A percentile compares a stretch with the other conserved stretches of the same genome.
Evolutionary conservation across 1,284 basidiomycete species (phyloP).

Genomic region (Afroboletus lepidellus): DNA sequence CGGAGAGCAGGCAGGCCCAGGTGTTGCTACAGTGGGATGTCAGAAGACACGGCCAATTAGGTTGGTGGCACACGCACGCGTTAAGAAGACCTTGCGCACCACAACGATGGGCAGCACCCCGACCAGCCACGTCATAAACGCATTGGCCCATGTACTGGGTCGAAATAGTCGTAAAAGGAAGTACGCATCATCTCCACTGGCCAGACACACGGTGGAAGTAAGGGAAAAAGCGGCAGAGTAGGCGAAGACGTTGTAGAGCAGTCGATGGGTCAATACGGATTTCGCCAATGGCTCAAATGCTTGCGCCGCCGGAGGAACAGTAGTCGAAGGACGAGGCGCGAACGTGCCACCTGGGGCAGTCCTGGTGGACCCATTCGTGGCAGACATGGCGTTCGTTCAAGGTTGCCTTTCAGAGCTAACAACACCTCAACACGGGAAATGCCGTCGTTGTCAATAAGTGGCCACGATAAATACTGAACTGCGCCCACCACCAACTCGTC

Average conservation of each 20-base stretch:
- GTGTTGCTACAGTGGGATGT: slow-evolving; percentile 38
- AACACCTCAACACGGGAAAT: background rate
- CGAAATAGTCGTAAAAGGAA: slow-evolving; percentile 24
- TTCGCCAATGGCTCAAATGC: slow-evolving; percentile 62
- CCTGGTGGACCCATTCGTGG: slow-evolving; percentile 4
- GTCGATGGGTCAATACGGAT: slow-evolving; percentile 53
- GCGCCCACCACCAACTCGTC: too few species aligned
- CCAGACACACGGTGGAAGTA: slow-evolving; percentile 38
- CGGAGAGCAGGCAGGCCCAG: slow-evolving; percentile 51
- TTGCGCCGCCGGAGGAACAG: slow-evolving; percentile 48
- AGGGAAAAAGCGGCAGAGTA: slow-evolving; percentile 50
- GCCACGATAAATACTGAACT: too few species aligned
- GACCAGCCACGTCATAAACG: slow-evolving; percentile 36
- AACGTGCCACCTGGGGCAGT: slow-evolving; percentile 32
- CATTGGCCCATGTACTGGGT: slow-evolving; percentile 30
- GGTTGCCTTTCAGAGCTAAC: background rate
- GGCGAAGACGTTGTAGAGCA: slow-evolving; percentile 50
- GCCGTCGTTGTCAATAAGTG: background rate
- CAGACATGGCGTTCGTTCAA: slow-evolving; percentile 8
- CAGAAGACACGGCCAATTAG: background rate
- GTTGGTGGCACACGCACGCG: slow-evolving; percentile 40
- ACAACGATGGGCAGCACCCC: slow-evolving; percentile 52
- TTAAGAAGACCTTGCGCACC: slow-evolving; percentile 52
- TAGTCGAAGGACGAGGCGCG: slow-evolving; percentile 43
- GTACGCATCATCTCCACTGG: slow-evolving; percentile 11